Evolutionary conservation across 2,329 filamentous ascomycete genomes (phyloP), one percentile per base, ranked within the genome.

Genomic region (Trichoderma oligosporum): DNA sequence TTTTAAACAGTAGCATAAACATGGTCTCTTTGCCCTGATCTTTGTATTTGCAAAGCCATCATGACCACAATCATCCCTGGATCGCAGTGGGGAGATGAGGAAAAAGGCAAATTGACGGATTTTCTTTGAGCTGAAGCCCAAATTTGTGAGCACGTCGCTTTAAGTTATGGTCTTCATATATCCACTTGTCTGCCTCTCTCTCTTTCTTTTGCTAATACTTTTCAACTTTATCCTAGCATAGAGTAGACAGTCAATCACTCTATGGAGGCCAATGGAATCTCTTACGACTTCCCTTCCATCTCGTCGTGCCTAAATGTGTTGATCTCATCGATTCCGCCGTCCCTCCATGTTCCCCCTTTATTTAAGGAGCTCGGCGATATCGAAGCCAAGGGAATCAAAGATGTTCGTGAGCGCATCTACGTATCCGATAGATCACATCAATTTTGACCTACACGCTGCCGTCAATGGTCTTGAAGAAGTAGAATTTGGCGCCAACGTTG

Each of bases 301-400:
- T 31, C 18, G 12, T 29, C 11, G 24, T 27, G 12, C 31, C 16
- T 12, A 29, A 29, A n/a, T 27, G 31, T 22, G 78, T 84, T 65
- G 92, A 91, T 74, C 76, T 92, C 58, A 86, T 92, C 68, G 88
- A 87, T 59, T 86, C 85, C 45, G 86, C 78, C 45, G 80, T 82
- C 89, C 59, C 84, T 89, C 63, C 82, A 89, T 70, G 78, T 87
- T 60, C 66, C 68, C 7, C 68, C 64, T 39, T 77, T 77, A 62
- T 76, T 76, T 64, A 67, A 65, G 33, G 74, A 78, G 64, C 68
- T 78, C 24, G 56, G 64, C 5, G 71, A 70, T 38, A 70, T 78
- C 9, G 69, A 74, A 27, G 66, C 66, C 22, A 73, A 62, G 52
- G 71, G 73, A 16, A 66, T 76, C 14, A 51, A 60, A 46, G 61